Conservation (phyloP, 1,284 basidiomycete genomes). For the Moesziomyces sp. region DNA sequence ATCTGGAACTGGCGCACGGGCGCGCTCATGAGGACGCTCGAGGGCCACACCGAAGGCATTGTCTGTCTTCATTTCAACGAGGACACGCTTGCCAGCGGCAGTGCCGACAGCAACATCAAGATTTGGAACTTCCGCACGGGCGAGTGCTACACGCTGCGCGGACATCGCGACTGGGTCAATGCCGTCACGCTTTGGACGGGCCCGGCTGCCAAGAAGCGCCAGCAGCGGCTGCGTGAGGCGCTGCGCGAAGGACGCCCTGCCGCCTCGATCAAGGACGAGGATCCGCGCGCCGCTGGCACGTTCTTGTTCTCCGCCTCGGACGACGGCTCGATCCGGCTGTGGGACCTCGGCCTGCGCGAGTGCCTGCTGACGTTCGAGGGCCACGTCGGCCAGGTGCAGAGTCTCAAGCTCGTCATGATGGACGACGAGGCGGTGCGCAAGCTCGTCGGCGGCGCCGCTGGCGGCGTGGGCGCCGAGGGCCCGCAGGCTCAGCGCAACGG, state of each 20-base stretch:
- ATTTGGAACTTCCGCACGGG: conserved; percentile 93
- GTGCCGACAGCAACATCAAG: conserved; percentile 66
- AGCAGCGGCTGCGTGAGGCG: conserved; percentile 43
- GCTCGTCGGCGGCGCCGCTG: conserved; percentile 55
- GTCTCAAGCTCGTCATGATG: conserved; percentile 79
- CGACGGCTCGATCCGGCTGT: conserved; percentile 90
- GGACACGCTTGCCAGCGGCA: conserved; percentile 79
- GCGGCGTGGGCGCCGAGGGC: conserved; percentile 56
- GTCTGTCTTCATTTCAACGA: conserved; percentile 92
- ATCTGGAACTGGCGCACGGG: conserved; percentile 99
- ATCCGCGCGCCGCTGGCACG: conserved; percentile 44
- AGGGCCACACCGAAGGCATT: conserved; percentile 92
- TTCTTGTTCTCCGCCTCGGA: conserved; percentile 91
- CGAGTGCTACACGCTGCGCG: conserved; percentile 89
- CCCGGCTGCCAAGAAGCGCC: conserved; percentile 64
- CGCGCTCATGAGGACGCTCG: conserved; percentile 83
- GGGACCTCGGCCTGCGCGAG: conserved; percentile 84
- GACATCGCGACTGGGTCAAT: conserved; percentile 97
- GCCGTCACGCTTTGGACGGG: conserved; percentile 93
- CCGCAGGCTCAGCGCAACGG: conserved; percentile 21
- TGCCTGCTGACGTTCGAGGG: conserved; percentile 88
- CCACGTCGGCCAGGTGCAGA: conserved; percentile 95
- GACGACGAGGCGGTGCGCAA: conserved; percentile 61
- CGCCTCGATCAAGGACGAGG: conserved; percentile 71
- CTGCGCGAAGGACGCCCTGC: conserved; percentile 37